These are phyloP conservation scores for Colletotrichum sp. DNA, from an alignment of 2,329 filamentous ascomycete species.

Conservation along the genomic window DNA sequence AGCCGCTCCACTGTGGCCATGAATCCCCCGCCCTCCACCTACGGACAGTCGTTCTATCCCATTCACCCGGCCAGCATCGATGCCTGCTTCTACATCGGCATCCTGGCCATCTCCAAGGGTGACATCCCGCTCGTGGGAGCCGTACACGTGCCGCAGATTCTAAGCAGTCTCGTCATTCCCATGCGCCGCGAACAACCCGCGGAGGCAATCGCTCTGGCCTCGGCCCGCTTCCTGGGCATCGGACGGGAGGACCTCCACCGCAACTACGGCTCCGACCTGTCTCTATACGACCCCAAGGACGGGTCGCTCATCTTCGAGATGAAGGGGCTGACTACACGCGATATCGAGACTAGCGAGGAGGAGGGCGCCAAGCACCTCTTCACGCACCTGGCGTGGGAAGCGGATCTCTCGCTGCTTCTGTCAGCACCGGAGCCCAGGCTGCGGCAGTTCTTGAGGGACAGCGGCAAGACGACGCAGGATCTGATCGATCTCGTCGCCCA, in stretches of 20 bases:
- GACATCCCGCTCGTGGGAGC: background rate
- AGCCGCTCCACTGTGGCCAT: background rate
- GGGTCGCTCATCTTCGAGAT: slow-evolving; percentile 25
- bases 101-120: slow-evolving; percentile 22
- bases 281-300: slow-evolving; percentile 21
- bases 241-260: slow-evolving; percentile 14
- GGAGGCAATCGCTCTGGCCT: background rate
- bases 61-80: background rate
- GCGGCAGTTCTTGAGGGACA: too few species aligned
- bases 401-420: too few species aligned
- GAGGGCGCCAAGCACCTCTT: too few species aligned
- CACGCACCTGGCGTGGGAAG: too few species aligned
- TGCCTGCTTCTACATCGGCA: slow-evolving; percentile 13
- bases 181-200: background rate
- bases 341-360: too few species aligned
- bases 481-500: too few species aligned
- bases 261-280: slow-evolving; percentile 11
- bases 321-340: slow-evolving; percentile 14
- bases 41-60: background rate
- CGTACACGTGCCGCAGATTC: background rate
- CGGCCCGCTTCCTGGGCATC: slow-evolving; percentile 7
- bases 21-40: background rate
- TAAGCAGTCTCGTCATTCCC: background rate
- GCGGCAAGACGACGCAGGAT: too few species aligned
- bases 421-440: too few species aligned